Base-by-base conservation (phyloP, 1,284 basidiomycete species). In the Thelephora terrestris region DNA sequence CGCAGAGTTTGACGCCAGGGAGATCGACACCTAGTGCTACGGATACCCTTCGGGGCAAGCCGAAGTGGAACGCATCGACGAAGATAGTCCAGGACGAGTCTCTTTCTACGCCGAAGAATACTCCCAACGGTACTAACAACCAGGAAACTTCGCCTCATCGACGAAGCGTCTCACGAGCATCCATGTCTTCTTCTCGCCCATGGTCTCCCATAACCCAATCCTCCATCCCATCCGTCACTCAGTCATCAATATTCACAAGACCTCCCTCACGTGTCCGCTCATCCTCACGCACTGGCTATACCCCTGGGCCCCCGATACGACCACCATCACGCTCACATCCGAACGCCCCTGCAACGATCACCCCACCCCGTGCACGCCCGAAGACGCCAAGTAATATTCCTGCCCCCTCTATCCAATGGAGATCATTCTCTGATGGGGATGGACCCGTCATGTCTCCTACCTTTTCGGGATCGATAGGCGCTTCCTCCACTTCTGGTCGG, bases 341-440 rank as follows among this genome's bases (percentile, higher is more conserved):
- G 6, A 55, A 69, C 23, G 75, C 75, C 1, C 75, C 59, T 5
- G 52, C 53, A 17, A 34, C 51, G 1, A 47, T 52, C 7, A 49
- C 39, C 9, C 51, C 59, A 5, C 61, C 79, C 18, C 76, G 81
- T n/a, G 68, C 75, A 23, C 72, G 85, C 51, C 75, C 85, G 12
- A 81, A 76, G 65, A 87, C 86, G 1, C 87, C 87, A 1, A 86
- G 83, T 56, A 68, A 78, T 50, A 88, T 90, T 51, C 85, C 85
- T 46, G 70, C 65, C 3, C 85, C 85, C 16, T 66, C 69, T 24
- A 68, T 66, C 25, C 63, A 70, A 51, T 68, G 68, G 57, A 69
- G 71, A 7, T 75, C 74, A 20, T 62, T 75, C 45, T 78, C 75
- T 17, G 77, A 79, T 45, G 75, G 77, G 38, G 74, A 71, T 73